Evolutionary conservation across 1,284 basidiomycete genomes (phyloP).

Genomic region (Austropuccinia psidii): DNA sequence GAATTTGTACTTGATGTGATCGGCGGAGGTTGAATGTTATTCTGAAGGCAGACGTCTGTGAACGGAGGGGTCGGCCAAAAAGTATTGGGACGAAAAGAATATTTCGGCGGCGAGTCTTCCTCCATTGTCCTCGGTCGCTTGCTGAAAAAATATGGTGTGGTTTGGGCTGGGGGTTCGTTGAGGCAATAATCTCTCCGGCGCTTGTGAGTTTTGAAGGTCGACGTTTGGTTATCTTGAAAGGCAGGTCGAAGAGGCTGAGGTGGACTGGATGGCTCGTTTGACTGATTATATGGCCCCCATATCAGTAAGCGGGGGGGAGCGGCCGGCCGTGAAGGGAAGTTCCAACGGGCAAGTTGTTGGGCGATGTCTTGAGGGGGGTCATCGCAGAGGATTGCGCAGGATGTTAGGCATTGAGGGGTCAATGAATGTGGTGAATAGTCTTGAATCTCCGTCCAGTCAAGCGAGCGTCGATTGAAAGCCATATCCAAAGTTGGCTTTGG

Average conservation of each 20-base stretch:
- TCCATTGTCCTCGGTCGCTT: slow-evolving; percentile 21
- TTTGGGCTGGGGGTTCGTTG: background rate
- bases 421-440: slow-evolving; percentile 7
- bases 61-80: background rate
- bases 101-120: background rate
- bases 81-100: background rate
- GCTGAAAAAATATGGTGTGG: background rate
- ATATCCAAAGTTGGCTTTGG: too few relatives aligned
- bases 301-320: slow-evolving; percentile 5
- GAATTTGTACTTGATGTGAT: background rate
- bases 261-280: background rate
- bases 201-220: background rate
- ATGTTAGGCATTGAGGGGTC: too few relatives aligned
- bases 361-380: background rate
- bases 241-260: background rate
- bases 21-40: background rate
- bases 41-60: background rate
- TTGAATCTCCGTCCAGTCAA: slow-evolving; percentile 23
- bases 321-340: background rate
- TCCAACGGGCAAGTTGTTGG: background rate
- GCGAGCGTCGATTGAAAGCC: slow-evolving; percentile 18
- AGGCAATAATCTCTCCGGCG: background rate
- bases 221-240: background rate
- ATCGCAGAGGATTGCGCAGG: too few relatives aligned
- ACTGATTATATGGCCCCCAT: slow-evolving; percentile 13